Evolutionary conservation across 495 filamentous ascomycete genomes (phyloP), one percentile per base, ranked within the genome.

Genomic region (Niebla homalea): DNA sequence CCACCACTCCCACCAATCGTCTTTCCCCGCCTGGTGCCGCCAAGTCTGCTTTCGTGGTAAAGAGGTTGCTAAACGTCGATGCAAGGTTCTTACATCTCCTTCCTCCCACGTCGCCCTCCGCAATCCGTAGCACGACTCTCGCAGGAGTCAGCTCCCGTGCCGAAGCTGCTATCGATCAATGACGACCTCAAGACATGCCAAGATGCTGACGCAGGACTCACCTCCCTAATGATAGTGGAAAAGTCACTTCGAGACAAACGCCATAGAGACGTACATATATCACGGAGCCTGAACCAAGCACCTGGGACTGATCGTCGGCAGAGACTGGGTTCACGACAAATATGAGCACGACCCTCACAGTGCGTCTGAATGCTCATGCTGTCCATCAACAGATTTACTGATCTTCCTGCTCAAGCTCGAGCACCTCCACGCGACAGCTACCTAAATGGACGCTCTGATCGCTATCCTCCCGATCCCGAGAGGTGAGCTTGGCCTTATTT

Each of bases 251-350:
- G 73, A 79, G 48, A 68, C 68, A 51, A 67, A 71, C 51, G 71
- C 77, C 55, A 57, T 80, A 49, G 75, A 79, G 67, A 66, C 72
- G 77, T 80, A 60, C 60, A 65, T 63, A 21, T 10, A 25, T 43
- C 40, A 25, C 20, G n/a, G 8, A 21, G 43, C 36, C 37, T 37
- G 22, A 16, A 32, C n/a, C 8, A 36, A 22, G 10, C 5, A 46
- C 23, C 52, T 63, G 53, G 63, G 45, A 44, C 15, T 39, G 6
- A 42, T 26, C 50, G 36, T 48, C 16, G 32, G 49, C 55, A 93
- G 85, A 53, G 87, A 94, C 63, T 93, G 88, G 88, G 83, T 90
- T 54, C 87, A 94, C 61, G 87, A 94, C 67, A 84, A 80, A 60
- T 94, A 77, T 58, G 84, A 89, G 60, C 85, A 86, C 56, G 72